Percentiles rank a stretch among this genome's conserved stretches.
These are phyloP conservation scores for Prunus yedoensis DNA, from an alignment of 331 rosid genomes.

Conservation along the genomic window DNA sequence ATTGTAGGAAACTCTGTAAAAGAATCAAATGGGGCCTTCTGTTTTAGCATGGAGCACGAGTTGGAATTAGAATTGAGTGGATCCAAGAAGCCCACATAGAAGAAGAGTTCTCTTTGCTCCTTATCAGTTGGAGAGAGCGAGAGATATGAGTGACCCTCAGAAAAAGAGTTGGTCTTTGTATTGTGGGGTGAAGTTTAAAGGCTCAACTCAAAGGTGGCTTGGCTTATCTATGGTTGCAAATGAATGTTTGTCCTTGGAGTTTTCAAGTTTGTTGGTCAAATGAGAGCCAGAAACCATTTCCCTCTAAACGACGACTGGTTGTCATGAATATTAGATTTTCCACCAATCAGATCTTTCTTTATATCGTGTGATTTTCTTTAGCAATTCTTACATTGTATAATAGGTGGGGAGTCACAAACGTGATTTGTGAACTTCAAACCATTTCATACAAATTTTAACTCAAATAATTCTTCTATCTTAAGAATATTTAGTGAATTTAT, in stretches of 20 bases:
- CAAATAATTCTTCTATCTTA: background rate
- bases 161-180: background rate
- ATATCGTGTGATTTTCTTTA: background rate
- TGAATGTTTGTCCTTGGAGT: background rate
- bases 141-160: slow-evolving; percentile 35
- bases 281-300: slow-evolving; percentile 30
- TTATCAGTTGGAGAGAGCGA: slow-evolving; percentile 44
- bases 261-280: slow-evolving; percentile 17
- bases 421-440: too few relatives aligned
- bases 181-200: too few relatives aligned
- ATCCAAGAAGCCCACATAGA: slow-evolving; percentile 61
- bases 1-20: slow-evolving; percentile 12
- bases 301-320: background rate
- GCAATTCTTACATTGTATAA: background rate
- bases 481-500: too few relatives aligned
- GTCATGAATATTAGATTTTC: background rate
- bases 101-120: slow-evolving; percentile 26
- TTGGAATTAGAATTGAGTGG: slow-evolving; percentile 59
- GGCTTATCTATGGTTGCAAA: slow-evolving; percentile 8
- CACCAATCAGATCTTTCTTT: background rate
- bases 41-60: slow-evolving; percentile 25
- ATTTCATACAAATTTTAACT: background rate
- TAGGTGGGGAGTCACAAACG: too few relatives aligned
- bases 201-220: too few relatives aligned
- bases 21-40: slow-evolving; percentile 22